Conservation (phyloP, 2,329 filamentous ascomycete genomes). For the Sporothrix mexicana region DNA sequence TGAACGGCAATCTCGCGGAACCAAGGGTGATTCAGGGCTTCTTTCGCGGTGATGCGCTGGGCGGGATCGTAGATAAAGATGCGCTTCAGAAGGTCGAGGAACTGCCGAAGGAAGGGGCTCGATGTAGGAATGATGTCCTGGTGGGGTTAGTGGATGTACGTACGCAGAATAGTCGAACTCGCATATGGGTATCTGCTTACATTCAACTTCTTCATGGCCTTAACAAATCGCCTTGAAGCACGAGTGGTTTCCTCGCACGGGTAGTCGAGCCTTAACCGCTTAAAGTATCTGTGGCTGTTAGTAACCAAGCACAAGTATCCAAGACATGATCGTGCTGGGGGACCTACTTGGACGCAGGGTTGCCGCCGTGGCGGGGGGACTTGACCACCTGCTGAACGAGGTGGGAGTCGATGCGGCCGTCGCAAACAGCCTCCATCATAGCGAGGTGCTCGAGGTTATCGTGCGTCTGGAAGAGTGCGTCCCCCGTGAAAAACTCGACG, state of each 20-base stretch:
- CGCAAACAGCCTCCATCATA: constrained; percentile 76
- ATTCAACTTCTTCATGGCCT: constrained; percentile 71
- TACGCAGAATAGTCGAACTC: too few species aligned
- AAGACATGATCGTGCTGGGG: too few species aligned
- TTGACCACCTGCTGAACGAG: constrained; percentile 64
- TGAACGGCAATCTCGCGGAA: constrained; percentile 67
- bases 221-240: constrained; percentile 69
- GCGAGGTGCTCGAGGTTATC: constrained; percentile 74
- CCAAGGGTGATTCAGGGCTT: constrained; percentile 71
- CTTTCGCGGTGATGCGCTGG: constrained; percentile 69
- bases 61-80: constrained; percentile 72
- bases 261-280: constrained; percentile 68
- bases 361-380: constrained; percentile 63
- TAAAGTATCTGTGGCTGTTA: constrained; percentile 63
- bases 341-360: constrained; percentile 67
- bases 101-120: constrained; percentile 65
- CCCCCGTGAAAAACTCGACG: constrained; percentile 74
- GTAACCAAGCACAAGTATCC: background rate
- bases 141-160: constrained; percentile 52
- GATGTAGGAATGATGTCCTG: constrained; percentile 69
- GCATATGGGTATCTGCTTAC: constrained; percentile 47
- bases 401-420: constrained; percentile 61
- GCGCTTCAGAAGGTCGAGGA: constrained; percentile 67
- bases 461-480: constrained; percentile 74
- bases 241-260: constrained; percentile 67